Percentiles rank a stretch among this genome's conserved stretches.
phyloP scores from a whole-genome alignment of 352 stramenopile species.

The Thalassiosira oceanica region DNA sequence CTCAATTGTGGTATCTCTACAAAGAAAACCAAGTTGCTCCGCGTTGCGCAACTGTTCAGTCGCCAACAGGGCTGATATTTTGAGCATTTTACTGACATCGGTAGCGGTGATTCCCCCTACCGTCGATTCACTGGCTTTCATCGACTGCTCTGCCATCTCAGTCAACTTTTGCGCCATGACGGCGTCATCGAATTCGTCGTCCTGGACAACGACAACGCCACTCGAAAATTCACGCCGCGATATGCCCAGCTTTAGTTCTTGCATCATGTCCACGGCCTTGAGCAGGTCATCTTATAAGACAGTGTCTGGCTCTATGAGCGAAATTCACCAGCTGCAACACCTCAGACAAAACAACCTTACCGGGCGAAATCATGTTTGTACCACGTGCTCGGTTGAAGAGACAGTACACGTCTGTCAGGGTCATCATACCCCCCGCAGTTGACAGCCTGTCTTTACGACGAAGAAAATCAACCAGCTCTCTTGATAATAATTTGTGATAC shows the following conservation, averaged over 20 bases:
- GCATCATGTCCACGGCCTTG: conserved; percentile 80
- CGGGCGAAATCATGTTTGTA: conserved; percentile 96
- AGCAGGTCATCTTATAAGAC: conserved; percentile 96
- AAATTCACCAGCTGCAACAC: too few relatives aligned
- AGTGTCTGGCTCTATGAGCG: too few relatives aligned
- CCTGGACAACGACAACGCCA: conserved; percentile 91
- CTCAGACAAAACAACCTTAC: too few relatives aligned
- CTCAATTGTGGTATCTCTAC: conserved; percentile 12
- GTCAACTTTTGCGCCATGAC: conserved; percentile 52
- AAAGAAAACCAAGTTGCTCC: conserved; percentile 88
- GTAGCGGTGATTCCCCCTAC: conserved; percentile 82
- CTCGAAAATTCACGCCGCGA: conserved; percentile 90
- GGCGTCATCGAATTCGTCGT: conserved; percentile 67
- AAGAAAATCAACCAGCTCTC: conserved; percentile 81
- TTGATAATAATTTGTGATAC: conserved; percentile 74
- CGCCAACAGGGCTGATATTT: conserved; percentile 92
- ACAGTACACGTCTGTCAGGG: conserved; percentile 97
- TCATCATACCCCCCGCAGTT: conserved; percentile 93
- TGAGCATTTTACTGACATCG: conserved; percentile 88
- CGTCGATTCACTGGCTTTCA: conserved; percentile 59
- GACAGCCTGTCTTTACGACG: conserved; percentile 79
- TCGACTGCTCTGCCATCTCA: conserved; percentile 59
- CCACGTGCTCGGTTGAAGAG: conserved; percentile 97
- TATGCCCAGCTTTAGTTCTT: conserved; percentile 84
- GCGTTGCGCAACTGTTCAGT: conserved; percentile 93